phyloP scores from a whole-genome alignment of 306 rosid species.

The Vigna reflexopilosa region DNA sequence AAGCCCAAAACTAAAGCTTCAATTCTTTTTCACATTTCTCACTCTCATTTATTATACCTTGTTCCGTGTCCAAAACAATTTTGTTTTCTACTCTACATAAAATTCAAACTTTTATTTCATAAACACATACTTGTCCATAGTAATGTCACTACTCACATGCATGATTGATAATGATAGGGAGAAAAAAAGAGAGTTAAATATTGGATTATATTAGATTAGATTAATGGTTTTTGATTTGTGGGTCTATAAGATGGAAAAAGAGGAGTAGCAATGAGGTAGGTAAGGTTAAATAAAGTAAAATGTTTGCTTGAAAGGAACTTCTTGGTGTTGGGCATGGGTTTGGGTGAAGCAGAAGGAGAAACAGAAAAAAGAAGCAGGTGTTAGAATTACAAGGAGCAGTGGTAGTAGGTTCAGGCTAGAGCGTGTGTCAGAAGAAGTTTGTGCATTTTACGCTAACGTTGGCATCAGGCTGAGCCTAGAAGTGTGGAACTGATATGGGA shows the following conservation, averaged over 20 bases:
- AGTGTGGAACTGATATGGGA: neutral
- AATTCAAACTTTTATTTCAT: no score
- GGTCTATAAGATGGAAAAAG: neutral
- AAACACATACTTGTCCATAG: no score
- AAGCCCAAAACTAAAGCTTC: neutral
- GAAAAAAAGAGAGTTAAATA: no score
- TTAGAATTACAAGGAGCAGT: no score
- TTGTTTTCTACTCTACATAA: no score
- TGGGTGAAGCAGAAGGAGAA: slow-evolving; percentile 4
- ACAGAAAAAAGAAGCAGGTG: no score
- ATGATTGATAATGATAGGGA: no score
- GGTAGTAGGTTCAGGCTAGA: neutral
- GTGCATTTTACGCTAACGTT: slow-evolving; percentile 31
- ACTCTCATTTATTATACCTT: neutral
- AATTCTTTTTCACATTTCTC: neutral
- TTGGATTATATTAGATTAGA: no score
- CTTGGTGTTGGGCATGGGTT: neutral
- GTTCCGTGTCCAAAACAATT: no score
- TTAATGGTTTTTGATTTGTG: neutral
- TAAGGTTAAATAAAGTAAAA: slow-evolving; percentile 38
- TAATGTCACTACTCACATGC: no score
- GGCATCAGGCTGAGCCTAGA: neutral
- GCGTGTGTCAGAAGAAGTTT: slow-evolving; percentile 44
- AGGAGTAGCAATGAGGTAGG: neutral
- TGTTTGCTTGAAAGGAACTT: slow-evolving; percentile 66